phyloP scores from a whole-genome alignment of 768 basidiomycete species.

The Mycena pura region DNA sequence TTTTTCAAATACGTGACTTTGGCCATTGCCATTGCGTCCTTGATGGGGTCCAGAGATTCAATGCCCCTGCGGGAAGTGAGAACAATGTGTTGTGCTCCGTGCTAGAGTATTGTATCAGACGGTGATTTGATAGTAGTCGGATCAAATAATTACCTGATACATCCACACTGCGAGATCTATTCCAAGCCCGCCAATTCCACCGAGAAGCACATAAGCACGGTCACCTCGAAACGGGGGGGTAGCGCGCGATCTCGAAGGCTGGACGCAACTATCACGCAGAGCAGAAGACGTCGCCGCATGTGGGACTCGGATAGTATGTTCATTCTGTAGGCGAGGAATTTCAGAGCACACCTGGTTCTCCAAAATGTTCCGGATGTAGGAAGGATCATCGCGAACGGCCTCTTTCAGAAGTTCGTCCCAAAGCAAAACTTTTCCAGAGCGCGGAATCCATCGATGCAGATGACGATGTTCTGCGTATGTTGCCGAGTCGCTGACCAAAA shows the following conservation, averaged over 20 bases:
- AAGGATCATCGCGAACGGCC: neutral
- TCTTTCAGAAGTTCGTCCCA: neutral
- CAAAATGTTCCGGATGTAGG: neutral
- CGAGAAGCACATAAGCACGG: neutral
- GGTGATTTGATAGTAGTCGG: neutral
- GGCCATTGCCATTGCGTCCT: neutral
- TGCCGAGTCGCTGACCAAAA: neutral
- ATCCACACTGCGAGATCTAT: neutral
- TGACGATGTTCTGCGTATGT: neutral
- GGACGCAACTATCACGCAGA: no score
- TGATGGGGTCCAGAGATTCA: neutral
- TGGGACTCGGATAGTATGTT: no score
- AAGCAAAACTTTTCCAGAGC: neutral
- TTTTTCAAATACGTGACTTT: conserved; percentile 2
- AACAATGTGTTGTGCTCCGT: conserved; percentile 6
- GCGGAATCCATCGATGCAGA: conserved; percentile 6
- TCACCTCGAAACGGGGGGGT: neutral
- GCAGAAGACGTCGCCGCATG: no score
- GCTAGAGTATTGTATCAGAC: neutral
- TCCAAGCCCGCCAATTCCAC: neutral
- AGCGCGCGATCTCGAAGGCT: no score
- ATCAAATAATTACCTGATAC: neutral
- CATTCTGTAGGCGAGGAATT: no score
- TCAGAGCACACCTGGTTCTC: no score
- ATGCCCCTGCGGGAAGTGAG: conserved; percentile 4